These are phyloP conservation scores for Aspergillus sergii DNA, from an alignment of 2,329 filamentous ascomycete genomes.

Conservation along the genomic window DNA sequence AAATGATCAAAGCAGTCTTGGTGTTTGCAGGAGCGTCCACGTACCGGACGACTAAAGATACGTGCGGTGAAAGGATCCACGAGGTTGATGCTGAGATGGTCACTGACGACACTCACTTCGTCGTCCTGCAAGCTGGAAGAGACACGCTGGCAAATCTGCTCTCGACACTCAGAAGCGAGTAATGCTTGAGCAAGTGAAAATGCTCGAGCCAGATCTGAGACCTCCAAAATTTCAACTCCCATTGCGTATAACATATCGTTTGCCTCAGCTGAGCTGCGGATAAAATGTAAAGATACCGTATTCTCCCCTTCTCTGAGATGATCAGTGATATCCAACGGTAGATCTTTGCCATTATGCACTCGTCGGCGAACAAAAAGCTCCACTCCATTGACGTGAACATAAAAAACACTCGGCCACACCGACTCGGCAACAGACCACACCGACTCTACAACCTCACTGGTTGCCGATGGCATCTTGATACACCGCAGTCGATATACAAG, in stretches of 20 bases:
- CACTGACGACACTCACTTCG: conserved; percentile 62
- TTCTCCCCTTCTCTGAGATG: conserved; percentile 65
- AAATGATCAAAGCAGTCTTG: conserved; percentile 88
- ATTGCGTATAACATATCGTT: conserved; percentile 55
- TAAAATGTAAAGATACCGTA: conserved; percentile 55
- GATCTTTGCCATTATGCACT: conserved; percentile 71
- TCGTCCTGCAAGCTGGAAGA: conserved; percentile 52
- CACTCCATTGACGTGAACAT: conserved; percentile 66
- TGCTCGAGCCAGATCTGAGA: conserved; percentile 48
- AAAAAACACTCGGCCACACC: conserved; percentile 71
- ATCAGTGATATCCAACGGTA: conserved; percentile 73
- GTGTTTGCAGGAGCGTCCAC: conserved; percentile 71
- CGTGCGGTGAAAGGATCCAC: conserved; percentile 67
- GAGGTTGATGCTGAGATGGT: conserved; percentile 64
- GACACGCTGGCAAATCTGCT: conserved; percentile 59
- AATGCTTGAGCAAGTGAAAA: conserved; percentile 44
- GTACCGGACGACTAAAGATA: conserved; percentile 72
- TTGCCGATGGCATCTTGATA: conserved; percentile 47
- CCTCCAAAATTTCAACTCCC: conserved; percentile 70
- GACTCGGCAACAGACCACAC: conserved; percentile 68
- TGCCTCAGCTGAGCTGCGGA: conserved; percentile 43
- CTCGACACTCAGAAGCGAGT: conserved; percentile 53
- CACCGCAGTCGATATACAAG: conserved; percentile 71
- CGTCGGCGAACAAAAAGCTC: conserved; percentile 66
- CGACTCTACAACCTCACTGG: conserved; percentile 43